A percentile compares a stretch with the other conserved stretches of the same genome.
Conservation (phyloP, 257 asterid species). For the Solanum etuberosum region DNA sequence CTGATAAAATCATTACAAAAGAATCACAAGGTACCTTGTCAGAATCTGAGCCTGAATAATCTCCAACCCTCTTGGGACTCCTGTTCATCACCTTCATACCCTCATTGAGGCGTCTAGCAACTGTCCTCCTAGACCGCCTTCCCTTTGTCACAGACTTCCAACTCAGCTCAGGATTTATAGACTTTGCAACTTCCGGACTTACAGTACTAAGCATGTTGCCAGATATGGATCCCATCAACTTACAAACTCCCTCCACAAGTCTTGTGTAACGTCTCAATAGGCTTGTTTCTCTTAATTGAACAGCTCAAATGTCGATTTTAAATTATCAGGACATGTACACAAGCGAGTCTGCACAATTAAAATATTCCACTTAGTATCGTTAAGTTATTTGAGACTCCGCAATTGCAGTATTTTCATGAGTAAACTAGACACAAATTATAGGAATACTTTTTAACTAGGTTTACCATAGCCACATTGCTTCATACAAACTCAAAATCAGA, state of each 20-base stretch:
- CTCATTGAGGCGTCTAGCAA: slow-evolving; percentile 37
- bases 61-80: slow-evolving; percentile 71
- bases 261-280: neutral
- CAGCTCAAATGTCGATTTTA: neutral
- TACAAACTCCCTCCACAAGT: neutral
- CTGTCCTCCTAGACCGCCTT: slow-evolving; percentile 53
- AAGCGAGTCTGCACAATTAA: neutral
- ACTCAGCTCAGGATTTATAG: slow-evolving; percentile 35
- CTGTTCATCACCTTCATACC: slow-evolving; percentile 18
- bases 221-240: neutral
- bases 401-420: neutral
- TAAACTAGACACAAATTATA: neutral
- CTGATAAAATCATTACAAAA: neutral
- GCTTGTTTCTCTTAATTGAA: neutral
- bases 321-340: neutral
- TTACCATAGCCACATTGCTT: neutral
- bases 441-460: neutral
- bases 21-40: slow-evolving; percentile 44
- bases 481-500: neutral
- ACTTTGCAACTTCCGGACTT: slow-evolving; percentile 41
- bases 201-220: slow-evolving; percentile 36
- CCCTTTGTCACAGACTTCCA: slow-evolving; percentile 73
- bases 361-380: neutral
- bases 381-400: neutral
- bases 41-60: slow-evolving; percentile 57